These are phyloP conservation scores for Venturia pyrina DNA, from an alignment of 2,329 filamentous ascomycete genomes.

Conservation along the genomic window DNA sequence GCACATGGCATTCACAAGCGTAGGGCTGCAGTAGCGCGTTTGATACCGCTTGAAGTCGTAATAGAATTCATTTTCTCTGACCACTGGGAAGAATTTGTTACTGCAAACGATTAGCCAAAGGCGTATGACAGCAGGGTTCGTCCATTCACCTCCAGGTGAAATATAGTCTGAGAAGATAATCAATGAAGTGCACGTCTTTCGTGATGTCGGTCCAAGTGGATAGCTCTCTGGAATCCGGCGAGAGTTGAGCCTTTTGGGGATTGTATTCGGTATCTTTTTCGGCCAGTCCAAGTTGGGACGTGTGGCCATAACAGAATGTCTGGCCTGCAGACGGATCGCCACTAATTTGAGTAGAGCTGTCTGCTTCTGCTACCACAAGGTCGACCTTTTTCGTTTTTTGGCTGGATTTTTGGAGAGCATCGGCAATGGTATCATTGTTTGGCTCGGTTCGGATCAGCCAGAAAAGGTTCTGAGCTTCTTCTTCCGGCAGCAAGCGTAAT, in stretches of 20 bases:
- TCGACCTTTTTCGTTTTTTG: slow-evolving; percentile 27
- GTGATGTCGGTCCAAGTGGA: slow-evolving; percentile 52
- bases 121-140: neutral
- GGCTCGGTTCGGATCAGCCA: slow-evolving; percentile 33
- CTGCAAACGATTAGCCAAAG: neutral
- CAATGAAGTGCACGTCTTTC: slow-evolving; percentile 46
- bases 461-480: slow-evolving; percentile 32
- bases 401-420: slow-evolving; percentile 27
- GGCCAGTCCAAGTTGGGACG: slow-evolving; percentile 26
- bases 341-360: slow-evolving; percentile 17
- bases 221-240: slow-evolving; percentile 13
- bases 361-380: neutral
- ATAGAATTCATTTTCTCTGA: slow-evolving; percentile 62
- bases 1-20: slow-evolving; percentile 55
- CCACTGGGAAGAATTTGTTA: slow-evolving; percentile 62
- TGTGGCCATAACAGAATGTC: slow-evolving; percentile 5
- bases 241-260: slow-evolving; percentile 8
- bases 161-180: slow-evolving; percentile 56
- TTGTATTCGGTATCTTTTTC: slow-evolving; percentile 17
- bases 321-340: slow-evolving; percentile 25
- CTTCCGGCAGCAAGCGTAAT: slow-evolving; percentile 34
- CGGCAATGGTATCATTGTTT: slow-evolving; percentile 30
- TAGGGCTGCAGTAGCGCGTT: slow-evolving; percentile 57
- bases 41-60: slow-evolving; percentile 52
- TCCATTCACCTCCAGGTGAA: slow-evolving; percentile 50